Evolutionary conservation across 768 basidiomycete species (phyloP).

Genomic region (Mycena epipterygia): DNA sequence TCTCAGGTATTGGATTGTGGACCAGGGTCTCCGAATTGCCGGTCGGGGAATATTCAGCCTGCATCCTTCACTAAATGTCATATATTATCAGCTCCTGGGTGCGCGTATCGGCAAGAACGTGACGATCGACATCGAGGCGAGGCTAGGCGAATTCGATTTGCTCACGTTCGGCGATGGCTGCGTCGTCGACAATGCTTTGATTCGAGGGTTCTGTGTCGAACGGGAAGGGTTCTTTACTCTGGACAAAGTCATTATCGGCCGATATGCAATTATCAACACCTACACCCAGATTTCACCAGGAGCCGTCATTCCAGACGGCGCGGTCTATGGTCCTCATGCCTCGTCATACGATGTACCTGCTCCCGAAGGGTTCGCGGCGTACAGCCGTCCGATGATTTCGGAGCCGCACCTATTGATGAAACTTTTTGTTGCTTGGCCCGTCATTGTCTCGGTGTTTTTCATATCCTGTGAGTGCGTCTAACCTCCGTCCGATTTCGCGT

Average conservation of each 20-base stretch:
- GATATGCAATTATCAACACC: constrained; percentile 55
- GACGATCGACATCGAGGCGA: constrained; percentile 50
- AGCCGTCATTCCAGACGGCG: constrained; percentile 49
- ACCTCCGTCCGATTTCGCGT: background rate
- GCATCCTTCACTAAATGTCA: constrained; percentile 51
- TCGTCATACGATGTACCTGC: constrained; percentile 42
- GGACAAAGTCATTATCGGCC: constrained; percentile 52
- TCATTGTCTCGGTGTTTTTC: constrained; percentile 50
- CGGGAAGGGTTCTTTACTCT: constrained; percentile 59
- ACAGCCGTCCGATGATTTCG: constrained; percentile 51
- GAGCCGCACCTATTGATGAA: constrained; percentile 50
- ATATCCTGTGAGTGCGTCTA: constrained; percentile 48
- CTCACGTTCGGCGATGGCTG: constrained; percentile 59
- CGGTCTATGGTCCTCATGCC: constrained; percentile 60
- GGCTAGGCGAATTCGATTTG: constrained; percentile 58
- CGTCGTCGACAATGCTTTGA: constrained; percentile 53
- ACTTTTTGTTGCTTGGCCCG: constrained; percentile 55
- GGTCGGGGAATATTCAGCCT: constrained; percentile 58
- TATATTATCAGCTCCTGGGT: constrained; percentile 61
- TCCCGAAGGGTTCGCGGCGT: constrained; percentile 51
- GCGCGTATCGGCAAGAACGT: constrained; percentile 59
- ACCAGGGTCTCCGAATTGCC: constrained; percentile 37
- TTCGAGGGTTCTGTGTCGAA: constrained; percentile 62
- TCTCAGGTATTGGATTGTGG: constrained; percentile 30
- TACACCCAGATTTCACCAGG: constrained; percentile 60